A percentile compares a stretch with the other conserved stretches of the same genome.
phyloP scores from a whole-genome alignment of 1,284 basidiomycete species.

The Ustilago esculenta region DNA sequence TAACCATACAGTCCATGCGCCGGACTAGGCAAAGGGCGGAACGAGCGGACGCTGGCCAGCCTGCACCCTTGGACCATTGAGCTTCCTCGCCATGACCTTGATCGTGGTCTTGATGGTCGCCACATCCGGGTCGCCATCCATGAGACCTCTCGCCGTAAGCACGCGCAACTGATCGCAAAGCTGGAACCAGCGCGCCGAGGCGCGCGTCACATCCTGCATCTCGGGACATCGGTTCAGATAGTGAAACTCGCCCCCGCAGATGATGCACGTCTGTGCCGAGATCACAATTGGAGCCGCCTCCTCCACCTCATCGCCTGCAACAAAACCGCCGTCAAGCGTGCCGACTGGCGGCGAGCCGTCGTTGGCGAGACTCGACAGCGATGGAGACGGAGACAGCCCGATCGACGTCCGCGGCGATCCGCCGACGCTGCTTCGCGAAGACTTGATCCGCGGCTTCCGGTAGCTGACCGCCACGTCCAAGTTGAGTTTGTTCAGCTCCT shows the following conservation, averaged over 20 bases:
- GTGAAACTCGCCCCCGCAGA: conserved; percentile 43
- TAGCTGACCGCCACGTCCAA: conserved; percentile 29
- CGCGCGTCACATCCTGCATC: conserved; percentile 30
- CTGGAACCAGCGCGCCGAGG: conserved; percentile 36
- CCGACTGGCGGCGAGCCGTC: conserved; percentile 1
- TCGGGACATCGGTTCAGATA: conserved; percentile 35
- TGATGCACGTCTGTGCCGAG: conserved; percentile 34
- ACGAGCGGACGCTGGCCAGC: conserved; percentile 13
- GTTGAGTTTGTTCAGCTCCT: conserved; percentile 26
- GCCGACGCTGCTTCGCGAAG: conserved; percentile 17
- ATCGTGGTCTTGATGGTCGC: conserved; percentile 36
- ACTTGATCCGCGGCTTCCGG: conserved; percentile 27
- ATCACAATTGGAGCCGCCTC: conserved; percentile 4
- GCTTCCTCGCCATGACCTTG: conserved; percentile 36
- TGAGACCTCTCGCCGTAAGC: conserved; percentile 13
- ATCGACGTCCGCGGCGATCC: conserved; percentile 24
- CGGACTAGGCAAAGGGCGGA: conserved; percentile 26
- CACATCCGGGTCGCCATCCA: conserved; percentile 29
- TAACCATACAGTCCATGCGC: too few species aligned
- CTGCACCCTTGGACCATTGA: conserved; percentile 17
- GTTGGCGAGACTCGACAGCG: background rate
- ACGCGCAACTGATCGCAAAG: conserved; percentile 28
- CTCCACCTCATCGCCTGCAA: background rate
- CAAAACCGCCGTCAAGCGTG: background rate
- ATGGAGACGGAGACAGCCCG: conserved; percentile 15